phyloP scores from a whole-genome alignment of 2,329 filamentous ascomycete genomes.

The Aschersonia sp. region DNA sequence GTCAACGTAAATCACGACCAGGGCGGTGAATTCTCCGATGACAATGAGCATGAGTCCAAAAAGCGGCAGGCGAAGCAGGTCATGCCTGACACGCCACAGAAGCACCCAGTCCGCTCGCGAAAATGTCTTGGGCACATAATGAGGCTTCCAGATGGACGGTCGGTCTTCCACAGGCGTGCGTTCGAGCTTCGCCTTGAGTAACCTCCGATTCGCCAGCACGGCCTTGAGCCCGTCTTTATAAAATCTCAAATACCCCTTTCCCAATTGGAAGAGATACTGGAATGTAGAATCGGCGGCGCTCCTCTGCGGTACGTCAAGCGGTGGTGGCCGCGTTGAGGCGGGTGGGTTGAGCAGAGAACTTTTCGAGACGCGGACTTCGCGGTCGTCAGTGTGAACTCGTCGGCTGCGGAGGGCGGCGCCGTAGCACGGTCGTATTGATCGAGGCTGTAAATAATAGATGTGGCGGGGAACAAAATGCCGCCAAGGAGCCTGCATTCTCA shows the following conservation, averaged over 20 bases:
- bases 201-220: constrained; percentile 52
- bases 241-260: constrained; percentile 67
- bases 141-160: constrained; percentile 22
- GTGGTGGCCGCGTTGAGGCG: constrained; percentile 55
- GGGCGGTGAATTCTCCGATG: constrained; percentile 75
- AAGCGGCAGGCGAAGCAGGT: constrained; percentile 62
- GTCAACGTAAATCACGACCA: constrained; percentile 60
- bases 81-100: constrained; percentile 50
- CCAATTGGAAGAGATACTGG: constrained; percentile 43
- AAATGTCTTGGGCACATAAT: constrained; percentile 18
- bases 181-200: constrained; percentile 28
- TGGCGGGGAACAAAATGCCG: constrained; percentile 12
- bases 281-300: constrained; percentile 17
- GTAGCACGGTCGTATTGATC: constrained; percentile 3
- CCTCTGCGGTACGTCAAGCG: constrained; percentile 47
- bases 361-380: constrained; percentile 11
- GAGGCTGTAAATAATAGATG: constrained; percentile 6
- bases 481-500: constrained; percentile 19
- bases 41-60: constrained; percentile 65
- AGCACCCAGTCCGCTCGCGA: constrained; percentile 61
- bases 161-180: constrained; percentile 39
- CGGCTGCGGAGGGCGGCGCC: constrained; percentile 8
- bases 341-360: constrained; percentile 53
- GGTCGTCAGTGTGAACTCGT: constrained; percentile 9
- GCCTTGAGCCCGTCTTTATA: constrained; percentile 76